Base-by-base conservation (phyloP, 2,329 filamentous ascomycete genomes). In the Colletotrichum liriopes region DNA sequence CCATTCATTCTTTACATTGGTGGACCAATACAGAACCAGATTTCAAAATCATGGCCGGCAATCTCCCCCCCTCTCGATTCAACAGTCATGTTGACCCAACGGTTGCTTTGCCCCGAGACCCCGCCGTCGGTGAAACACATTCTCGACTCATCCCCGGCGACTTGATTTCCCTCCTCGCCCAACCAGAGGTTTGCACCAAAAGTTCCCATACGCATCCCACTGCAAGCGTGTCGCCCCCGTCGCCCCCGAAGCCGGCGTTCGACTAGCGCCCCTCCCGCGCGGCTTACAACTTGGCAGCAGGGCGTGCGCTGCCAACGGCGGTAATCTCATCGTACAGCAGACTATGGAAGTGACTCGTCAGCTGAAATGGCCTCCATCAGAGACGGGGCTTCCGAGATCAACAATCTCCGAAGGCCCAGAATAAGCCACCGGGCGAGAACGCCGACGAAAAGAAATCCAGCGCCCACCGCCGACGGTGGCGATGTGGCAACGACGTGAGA, bases 261-360 rank as follows among this genome's bases (percentile, higher is more conserved):
- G n/a, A 26, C 20, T 41, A 54, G 49, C 35, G 16, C 16, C 23
- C 35, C 18, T 14, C 52, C 52, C 32, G 26, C 26, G 41, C 26
- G 41, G 26, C n/a, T 85, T 83, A 93, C 81, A 93, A 82, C 84
- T 93, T 93, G n/a, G 91, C 89, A 73, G 90, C 90, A 70, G 87
- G 85, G 55, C 79, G 82, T 8, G 90, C 87, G 71, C 86, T 84
- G 74, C 93, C 93, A 70, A 93, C 88, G 72, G 91, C 90, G 23
- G 94, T 95, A 80, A 97, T 96, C 82, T 96, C 94, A 78, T 96
- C 94, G 84, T 97, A 97, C 62, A 98, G 84, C 76, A 98, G 84
- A 64, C 93, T 96, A 74, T 39, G 35, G 23, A 64, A 39, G 35
- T 43, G 32, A 56, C n/a, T 29, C 39, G 75, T 79, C 63, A 77